Base-by-base conservation (phyloP, 176 grass and related monocot genomes). In the Phragmites australis region DNA sequence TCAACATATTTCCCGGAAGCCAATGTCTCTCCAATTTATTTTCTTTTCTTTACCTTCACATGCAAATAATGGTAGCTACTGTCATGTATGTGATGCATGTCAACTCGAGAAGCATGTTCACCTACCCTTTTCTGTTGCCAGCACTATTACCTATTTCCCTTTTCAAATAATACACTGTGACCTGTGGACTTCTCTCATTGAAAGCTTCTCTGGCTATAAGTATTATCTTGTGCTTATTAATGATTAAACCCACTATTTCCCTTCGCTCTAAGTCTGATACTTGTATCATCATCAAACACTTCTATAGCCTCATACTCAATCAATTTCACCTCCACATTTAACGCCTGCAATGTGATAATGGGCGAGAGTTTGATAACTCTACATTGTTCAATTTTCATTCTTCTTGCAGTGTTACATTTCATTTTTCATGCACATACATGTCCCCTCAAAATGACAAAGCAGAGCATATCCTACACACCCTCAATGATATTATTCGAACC, bases 121-220 rank as follows among this genome's bases (percentile, higher is more conserved):
- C 0, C 5, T 54, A 0, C 48, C 70, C 4, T 54, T 54, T 3
- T 0, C 30, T 0, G 6, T 0, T 7, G 39, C 70, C 3, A 39
- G 5, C 2, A n/a, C 17, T 1, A 0, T 1, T 2, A 73, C 70
- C 0, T 53, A 53, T 15, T 53, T 53, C 2, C 47, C 70, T 1
- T 73, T 73, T 1, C 30, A 73, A 54, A 37, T 73, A n/a, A n/a
- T 73, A 0, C 70, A 73, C 22, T 73, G 48, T 34, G 47, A 52
- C 1, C 8, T 51, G 7, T 72, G 68, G 46, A 72, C 68, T 0
- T 31, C 45, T 0, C 68, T 16, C 0, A n/a, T 34, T 12, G 0
- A 0, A 2, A 51, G 46, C 1, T 5, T 52, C 0, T 21, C 69
- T 12, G 46, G 69, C 34, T 9, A 21, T 1, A 11, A 72, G 12